Base-by-base conservation (phyloP, 2,329 filamentous ascomycete species). In the Botryotinia narcissicola region DNA sequence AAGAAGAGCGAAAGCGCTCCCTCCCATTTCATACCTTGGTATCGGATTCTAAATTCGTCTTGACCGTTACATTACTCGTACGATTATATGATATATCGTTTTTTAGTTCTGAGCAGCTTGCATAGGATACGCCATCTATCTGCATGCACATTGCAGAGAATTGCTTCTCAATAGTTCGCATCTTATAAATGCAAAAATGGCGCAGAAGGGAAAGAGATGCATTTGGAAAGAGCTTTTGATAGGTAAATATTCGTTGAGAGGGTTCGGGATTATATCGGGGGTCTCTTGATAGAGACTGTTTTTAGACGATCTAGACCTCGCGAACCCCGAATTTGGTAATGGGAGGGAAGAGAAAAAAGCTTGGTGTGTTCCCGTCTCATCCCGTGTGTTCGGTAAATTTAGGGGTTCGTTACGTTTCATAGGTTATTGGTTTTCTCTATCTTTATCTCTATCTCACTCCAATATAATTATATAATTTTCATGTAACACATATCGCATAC, bases 21-120 rank as follows among this genome's bases (percentile, higher is more conserved):
- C 48, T 68, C 48, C 66, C 46, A 57, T 68, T 68, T 68, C 66
- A 57, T 68, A 68, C 66, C 66, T 68, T 68, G 66, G 66, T 68
- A 68, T 29, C 48, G 66, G 66, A 29, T 42, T 57, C n/a, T 40
- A 14, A 14, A 25, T 42, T 57, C 48, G 66, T 57, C 66, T 32
- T 57, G 16, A n/a, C n/a, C 44, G 44, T 67, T 51, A 7, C 44
- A 48, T 48, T n/a, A 32, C 62, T 66, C 42, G 46, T 29, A 57
- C 37, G 66, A 57, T 42, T 37, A 69, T 32, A 18, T 57, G 66
- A 57, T 69, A 25, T 68, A 32, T 57, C 37, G 29, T 57, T 29
- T 69, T 37, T 18, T 9, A 14, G 14, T 37, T 37, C 44, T 7
- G 16, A 54, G 35, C 8, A 37, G 16, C 16, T n/a, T 57, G 48